These are phyloP conservation scores for Cercospora nicotianae DNA, from an alignment of 2,329 filamentous ascomycete genomes.

Conservation along the genomic window DNA sequence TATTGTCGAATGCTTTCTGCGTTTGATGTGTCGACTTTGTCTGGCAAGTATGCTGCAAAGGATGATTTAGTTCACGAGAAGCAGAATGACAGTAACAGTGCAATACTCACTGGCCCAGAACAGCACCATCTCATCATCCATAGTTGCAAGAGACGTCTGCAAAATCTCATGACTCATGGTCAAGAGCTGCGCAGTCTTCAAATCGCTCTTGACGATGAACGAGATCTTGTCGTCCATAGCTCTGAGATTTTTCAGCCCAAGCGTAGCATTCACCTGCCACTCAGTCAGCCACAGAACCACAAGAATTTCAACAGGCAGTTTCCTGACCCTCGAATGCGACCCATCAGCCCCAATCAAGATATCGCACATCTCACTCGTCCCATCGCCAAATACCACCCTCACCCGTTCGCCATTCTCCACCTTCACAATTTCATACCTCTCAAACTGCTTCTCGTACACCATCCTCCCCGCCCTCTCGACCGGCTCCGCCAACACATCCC, in stretches of 20 bases:
- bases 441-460: neutral
- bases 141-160: neutral
- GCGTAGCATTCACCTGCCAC: neutral
- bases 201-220: neutral
- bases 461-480: neutral
- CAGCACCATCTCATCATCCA: neutral
- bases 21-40: neutral
- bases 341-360: neutral
- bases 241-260: neutral
- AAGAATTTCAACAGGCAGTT: accelerated
- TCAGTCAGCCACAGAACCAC: neutral
- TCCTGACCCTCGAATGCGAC: neutral
- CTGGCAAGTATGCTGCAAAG: neutral
- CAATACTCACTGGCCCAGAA: neutral
- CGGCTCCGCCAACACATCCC: neutral
- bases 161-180: neutral
- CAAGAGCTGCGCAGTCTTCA: neutral
- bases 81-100: no score
- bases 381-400: neutral
- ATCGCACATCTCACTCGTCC: neutral
- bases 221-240: neutral
- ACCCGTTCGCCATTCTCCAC: neutral
- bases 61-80: no score
- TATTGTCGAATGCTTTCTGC: neutral
- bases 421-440: neutral